phyloP scores from a whole-genome alignment of 352 stramenopile genomes.

The Sclerospora graminicola region DNA sequence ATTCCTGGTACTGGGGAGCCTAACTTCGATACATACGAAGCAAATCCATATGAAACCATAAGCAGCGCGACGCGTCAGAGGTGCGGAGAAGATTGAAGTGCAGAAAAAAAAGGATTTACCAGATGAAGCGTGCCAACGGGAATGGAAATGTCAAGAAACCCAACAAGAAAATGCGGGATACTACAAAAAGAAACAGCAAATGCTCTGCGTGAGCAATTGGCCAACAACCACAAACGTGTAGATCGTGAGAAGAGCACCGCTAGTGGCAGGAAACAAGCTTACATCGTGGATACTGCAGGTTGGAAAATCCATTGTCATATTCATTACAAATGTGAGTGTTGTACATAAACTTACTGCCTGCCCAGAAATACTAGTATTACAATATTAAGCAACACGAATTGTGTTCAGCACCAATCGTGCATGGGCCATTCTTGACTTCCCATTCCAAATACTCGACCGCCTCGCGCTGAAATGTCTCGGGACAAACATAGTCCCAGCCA shows the following conservation, averaged over 20 bases:
- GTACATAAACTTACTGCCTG: too few relatives aligned
- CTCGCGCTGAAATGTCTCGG: conserved; percentile 70
- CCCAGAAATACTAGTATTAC: too few relatives aligned
- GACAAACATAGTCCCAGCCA: conserved; percentile 65
- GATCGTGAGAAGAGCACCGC: conserved; percentile 60
- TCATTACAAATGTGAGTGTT: too few relatives aligned
- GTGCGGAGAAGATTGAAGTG: conserved; percentile 95
- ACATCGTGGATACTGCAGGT: too few relatives aligned
- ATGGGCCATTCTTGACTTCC: conserved; percentile 71
- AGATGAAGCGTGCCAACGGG: conserved; percentile 66
- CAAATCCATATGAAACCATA: conserved; percentile 95
- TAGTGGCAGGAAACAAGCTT: conserved; percentile 78
- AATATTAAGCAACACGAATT: conserved; percentile 63
- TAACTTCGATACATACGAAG: conserved; percentile 97
- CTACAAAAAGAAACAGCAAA: conserved; percentile 96
- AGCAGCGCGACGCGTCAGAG: conserved; percentile 94
- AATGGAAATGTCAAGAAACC: conserved; percentile 44
- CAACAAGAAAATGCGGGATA: conserved; percentile 97
- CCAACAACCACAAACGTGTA: conserved; percentile 63
- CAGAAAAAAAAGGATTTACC: conserved; percentile 73
- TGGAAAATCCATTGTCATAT: too few relatives aligned
- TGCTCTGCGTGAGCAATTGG: conserved; percentile 89
- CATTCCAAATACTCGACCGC: conserved; percentile 77
- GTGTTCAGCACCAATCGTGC: conserved; percentile 41
- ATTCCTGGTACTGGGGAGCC: conserved; percentile 95